Evolutionary conservation across 495 filamentous ascomycete species (phyloP).

Genomic region (Recurvomyces mirabilis): DNA sequence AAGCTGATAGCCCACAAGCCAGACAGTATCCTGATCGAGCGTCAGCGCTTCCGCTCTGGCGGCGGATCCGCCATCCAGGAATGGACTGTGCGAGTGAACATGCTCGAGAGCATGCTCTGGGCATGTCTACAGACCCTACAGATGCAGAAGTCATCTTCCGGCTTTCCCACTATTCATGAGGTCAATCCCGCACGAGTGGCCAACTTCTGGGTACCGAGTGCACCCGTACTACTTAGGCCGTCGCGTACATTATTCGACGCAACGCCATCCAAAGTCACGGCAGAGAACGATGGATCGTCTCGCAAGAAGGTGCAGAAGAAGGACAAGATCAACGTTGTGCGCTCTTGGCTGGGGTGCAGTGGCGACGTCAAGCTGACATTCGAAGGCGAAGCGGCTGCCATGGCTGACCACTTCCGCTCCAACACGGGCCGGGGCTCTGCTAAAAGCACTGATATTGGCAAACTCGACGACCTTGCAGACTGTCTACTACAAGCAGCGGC

Average conservation of each 20-base stretch:
- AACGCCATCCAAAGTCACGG: not conserved
- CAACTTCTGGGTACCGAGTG: constrained; percentile 23
- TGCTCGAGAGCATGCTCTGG: constrained; percentile 81
- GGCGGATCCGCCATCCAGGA: constrained; percentile 57
- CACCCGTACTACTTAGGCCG: not conserved
- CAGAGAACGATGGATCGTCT: not conserved
- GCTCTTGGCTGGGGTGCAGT: constrained; percentile 32
- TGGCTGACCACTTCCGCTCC: constrained; percentile 7
- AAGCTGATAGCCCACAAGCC: constrained; percentile 42
- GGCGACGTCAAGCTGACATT: constrained; percentile 3
- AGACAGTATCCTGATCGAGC: constrained; percentile 73
- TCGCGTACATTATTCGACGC: not conserved
- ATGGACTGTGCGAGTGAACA: constrained; percentile 86
- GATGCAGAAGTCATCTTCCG: not conserved
- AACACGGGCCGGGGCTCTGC: constrained; percentile 18
- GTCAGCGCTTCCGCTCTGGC: constrained; percentile 70
- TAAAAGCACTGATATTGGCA: constrained; percentile 35
- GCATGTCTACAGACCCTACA: constrained; percentile 54
- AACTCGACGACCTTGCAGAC: constrained; percentile 88
- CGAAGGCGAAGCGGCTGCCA: constrained; percentile 3
- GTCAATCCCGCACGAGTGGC: constrained; percentile 29
- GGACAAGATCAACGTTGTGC: constrained; percentile 55
- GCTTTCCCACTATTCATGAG: not conserved
- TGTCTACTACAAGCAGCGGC: constrained; percentile 76
- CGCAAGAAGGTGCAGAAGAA: constrained; percentile 35